These are phyloP conservation scores for Mortierella sp. DNA, from an alignment of 371 early-diverging fungal genomes.

Conservation along the genomic window DNA sequence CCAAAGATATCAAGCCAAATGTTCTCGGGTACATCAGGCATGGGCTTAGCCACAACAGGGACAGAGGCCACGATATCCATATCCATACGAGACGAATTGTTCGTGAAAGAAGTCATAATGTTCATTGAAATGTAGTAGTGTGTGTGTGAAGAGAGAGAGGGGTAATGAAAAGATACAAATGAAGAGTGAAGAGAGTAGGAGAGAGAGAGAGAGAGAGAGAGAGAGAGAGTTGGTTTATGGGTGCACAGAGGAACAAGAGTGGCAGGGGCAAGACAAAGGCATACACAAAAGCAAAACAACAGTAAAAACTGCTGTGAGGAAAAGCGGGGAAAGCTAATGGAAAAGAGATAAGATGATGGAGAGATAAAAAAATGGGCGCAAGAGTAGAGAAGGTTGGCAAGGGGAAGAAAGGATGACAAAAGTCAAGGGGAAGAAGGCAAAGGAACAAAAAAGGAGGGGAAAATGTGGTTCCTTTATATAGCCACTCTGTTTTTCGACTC, in stretches of 20 bases:
- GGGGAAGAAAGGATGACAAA: background rate
- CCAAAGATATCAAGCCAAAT: conserved; percentile 55
- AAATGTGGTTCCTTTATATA: background rate
- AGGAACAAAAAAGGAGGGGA: background rate
- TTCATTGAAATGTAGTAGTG: background rate
- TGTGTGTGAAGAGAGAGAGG: background rate
- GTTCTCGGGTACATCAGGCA: conserved; percentile 51
- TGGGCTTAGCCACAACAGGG: conserved; percentile 27
- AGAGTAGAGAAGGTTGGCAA: background rate
- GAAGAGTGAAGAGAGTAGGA: conserved; percentile 3
- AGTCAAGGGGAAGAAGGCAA: background rate
- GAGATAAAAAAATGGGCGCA: background rate
- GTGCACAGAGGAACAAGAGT: background rate
- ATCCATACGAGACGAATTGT: conserved; percentile 12
- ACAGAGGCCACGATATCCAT: conserved; percentile 5
- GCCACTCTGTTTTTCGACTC: background rate
- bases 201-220: background rate
- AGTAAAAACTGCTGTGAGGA: background rate
- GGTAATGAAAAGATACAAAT: too few species aligned
- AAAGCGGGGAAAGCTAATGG: too few species aligned
- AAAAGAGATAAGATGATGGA: background rate
- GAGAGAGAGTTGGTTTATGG: conserved; percentile 8
- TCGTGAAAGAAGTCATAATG: background rate
- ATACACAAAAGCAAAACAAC: background rate
- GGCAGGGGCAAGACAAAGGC: background rate